Evolutionary conservation across 2,329 filamentous ascomycete genomes (phyloP).

Genomic region (Chaetomium olivaceum): DNA sequence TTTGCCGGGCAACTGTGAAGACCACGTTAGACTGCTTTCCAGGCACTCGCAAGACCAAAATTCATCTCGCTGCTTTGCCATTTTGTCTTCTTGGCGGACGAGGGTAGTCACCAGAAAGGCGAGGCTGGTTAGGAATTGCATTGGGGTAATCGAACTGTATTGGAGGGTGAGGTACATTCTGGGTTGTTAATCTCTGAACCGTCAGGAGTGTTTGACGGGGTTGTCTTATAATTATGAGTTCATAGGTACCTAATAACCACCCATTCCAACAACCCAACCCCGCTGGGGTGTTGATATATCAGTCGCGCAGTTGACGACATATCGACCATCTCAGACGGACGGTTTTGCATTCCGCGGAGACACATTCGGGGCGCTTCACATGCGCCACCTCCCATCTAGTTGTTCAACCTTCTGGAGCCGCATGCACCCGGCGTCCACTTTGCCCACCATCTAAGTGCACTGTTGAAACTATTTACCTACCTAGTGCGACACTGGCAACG

Average conservation of each 20-base stretch:
- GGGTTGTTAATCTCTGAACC: background rate
- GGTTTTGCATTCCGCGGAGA: background rate
- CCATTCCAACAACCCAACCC: too few species aligned
- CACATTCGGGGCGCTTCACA: too few species aligned
- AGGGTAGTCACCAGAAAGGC: background rate
- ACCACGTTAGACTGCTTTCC: too few species aligned
- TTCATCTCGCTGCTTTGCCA: background rate
- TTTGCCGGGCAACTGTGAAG: background rate
- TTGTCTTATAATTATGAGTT: too few species aligned
- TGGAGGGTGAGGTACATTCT: background rate
- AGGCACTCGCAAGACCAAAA: background rate
- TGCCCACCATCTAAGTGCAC: too few species aligned
- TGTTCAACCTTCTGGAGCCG: background rate
- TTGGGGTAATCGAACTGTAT: background rate
- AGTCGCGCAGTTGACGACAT: background rate
- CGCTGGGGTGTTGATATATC: background rate
- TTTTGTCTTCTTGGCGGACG: background rate
- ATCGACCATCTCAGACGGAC: background rate
- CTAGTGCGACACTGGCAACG: too few species aligned
- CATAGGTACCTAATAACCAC: too few species aligned
- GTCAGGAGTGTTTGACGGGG: too few species aligned
- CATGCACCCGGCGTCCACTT: background rate
- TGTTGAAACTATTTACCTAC: too few species aligned
- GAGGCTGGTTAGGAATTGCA: background rate
- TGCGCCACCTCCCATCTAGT: background rate